Evolutionary conservation across 2,329 filamentous ascomycete genomes (phyloP).

Genomic region (Apiospora hydei): DNA sequence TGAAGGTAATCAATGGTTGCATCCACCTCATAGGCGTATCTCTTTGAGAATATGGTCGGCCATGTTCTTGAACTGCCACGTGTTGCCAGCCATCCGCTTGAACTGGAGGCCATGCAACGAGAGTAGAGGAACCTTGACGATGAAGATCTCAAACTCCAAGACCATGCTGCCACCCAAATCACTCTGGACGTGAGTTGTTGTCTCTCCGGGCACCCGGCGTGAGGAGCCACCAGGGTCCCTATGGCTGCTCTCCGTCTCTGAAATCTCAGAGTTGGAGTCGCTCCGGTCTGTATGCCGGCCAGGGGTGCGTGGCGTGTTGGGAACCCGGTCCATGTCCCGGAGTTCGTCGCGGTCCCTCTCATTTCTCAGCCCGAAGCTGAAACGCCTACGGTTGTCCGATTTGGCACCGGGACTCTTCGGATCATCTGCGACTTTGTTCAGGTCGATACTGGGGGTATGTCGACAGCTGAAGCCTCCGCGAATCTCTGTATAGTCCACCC

Average conservation of each 20-base stretch:
- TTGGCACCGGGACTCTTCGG: slow-evolving; percentile 64
- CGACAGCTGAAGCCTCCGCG: slow-evolving; percentile 91
- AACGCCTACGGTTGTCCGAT: slow-evolving; percentile 74
- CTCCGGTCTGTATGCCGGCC: slow-evolving; percentile 73
- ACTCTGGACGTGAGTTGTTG: slow-evolving; percentile 88
- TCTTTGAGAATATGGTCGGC: slow-evolving; percentile 93
- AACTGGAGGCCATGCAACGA: slow-evolving; percentile 96
- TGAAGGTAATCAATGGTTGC: not conserved
- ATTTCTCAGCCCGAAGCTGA: slow-evolving; percentile 79
- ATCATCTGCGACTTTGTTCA: slow-evolving; percentile 74
- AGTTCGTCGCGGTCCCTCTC: slow-evolving; percentile 77
- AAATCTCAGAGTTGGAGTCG: slow-evolving; percentile 87
- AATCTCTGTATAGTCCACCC: slow-evolving; percentile 92
- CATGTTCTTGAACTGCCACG: slow-evolving; percentile 99
- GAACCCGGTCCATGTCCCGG: slow-evolving; percentile 63
- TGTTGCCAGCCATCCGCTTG: slow-evolving; percentile 93
- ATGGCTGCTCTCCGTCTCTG: slow-evolving; percentile 73
- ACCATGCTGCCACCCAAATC: slow-evolving; percentile 86
- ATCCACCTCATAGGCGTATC: slow-evolving; percentile 69
- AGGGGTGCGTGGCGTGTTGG: slow-evolving; percentile 57
- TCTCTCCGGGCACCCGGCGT: slow-evolving; percentile 78
- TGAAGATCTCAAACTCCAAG: slow-evolving; percentile 92
- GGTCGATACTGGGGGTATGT: slow-evolving; percentile 87
- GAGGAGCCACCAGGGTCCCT: slow-evolving; percentile 59
- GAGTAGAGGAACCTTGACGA: slow-evolving; percentile 95